A percentile compares a stretch with the other conserved stretches of the same genome.
These are phyloP conservation scores for Pestalotiopsis sp. DNA, from an alignment of 2,329 filamentous ascomycete species.

Conservation along the genomic window DNA sequence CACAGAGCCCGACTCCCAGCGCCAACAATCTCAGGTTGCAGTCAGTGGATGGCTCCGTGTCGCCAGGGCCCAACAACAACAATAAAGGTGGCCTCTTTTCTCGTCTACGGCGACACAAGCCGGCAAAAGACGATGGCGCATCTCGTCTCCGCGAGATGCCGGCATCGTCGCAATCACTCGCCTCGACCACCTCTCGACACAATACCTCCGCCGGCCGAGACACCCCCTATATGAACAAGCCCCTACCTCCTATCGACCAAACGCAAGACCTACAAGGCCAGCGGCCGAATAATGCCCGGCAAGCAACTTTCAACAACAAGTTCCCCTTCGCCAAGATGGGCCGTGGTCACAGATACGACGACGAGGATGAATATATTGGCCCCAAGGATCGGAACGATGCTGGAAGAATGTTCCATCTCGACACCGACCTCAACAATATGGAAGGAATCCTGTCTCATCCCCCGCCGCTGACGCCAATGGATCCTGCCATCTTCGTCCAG, in stretches of 20 bases:
- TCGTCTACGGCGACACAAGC: slow-evolving; percentile 52
- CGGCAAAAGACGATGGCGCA: slow-evolving; percentile 53
- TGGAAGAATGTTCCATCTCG: slow-evolving; percentile 72
- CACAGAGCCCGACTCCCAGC: slow-evolving; percentile 82
- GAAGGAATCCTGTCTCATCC: slow-evolving; percentile 81
- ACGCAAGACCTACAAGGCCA: slow-evolving; percentile 19
- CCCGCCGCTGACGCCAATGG: slow-evolving; percentile 71
- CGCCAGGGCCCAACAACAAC: slow-evolving; percentile 48
- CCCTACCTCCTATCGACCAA: slow-evolving; percentile 28
- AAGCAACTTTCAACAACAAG: slow-evolving; percentile 62
- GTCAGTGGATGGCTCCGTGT: slow-evolving; percentile 57
- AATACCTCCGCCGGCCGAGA: slow-evolving; percentile 43
- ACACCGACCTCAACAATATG: slow-evolving; percentile 89
- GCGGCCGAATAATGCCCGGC: slow-evolving; percentile 33
- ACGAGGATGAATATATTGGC: slow-evolving; percentile 59
- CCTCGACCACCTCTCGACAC: slow-evolving; percentile 48
- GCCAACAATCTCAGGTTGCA: slow-evolving; percentile 60
- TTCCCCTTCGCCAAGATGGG: slow-evolving; percentile 63
- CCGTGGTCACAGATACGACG: slow-evolving; percentile 51
- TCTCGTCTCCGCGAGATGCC: slow-evolving; percentile 50
- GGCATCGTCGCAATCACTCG: slow-evolving; percentile 55
- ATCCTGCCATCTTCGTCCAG: slow-evolving; percentile 47
- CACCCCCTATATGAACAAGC: slow-evolving; percentile 37
- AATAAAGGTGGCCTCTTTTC: slow-evolving; percentile 51
- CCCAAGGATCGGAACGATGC: slow-evolving; percentile 61